Evolutionary conservation across 208 protist genomes (phyloP), one percentile per base, ranked within the genome.

Genomic region (Herpetomonas tarakana): DNA sequence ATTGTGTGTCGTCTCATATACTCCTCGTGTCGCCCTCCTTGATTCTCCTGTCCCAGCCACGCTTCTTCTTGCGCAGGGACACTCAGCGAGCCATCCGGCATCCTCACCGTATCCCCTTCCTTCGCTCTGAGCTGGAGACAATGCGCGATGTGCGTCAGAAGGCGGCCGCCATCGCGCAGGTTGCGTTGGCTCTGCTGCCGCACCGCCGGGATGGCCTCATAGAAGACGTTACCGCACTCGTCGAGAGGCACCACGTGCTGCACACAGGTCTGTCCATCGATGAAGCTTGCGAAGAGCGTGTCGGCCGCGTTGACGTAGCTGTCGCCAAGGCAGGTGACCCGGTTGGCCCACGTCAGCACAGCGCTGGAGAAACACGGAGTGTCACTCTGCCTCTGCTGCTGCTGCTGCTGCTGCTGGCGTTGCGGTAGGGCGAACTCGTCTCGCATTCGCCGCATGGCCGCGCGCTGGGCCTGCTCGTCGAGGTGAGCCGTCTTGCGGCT

Each of bases 161-260:
- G 16, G 6, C 44, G 44, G 9, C 44, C 19, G 9, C 19, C 44
- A 22, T 11, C 16, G 9, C 44, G 44, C 44, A 55, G 50, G 25
- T 55, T 28, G 19, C 12, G 14, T n/a, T 55, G 50, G 4, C 4
- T 39, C 12, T 19, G 11, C 24, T 39, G 24, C 12, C 44, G 57
- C 3, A 62, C 39, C 39, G 25, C 31, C 6, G 21, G 7, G n/a
- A 62, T 62, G 4, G 57, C 57, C 2, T 3, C 35, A 14, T 24
- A 35, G 41, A 62, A 62, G 30, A 62, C 12, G 25, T 46, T 19
- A 9, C 57, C 57, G 3, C 9, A 22, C 26, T 62, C 57, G 21
- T 31, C 45, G 11, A 62, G 57, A 21, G 57, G 57, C 3, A 62
- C 44, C 12, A 4, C 24, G 41, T 62, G 44, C 22, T 18, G 14